Evolutionary conservation across 208 protist genomes (phyloP), one percentile per base, ranked within the genome.

Genomic region (Leishmania braziliensis): DNA sequence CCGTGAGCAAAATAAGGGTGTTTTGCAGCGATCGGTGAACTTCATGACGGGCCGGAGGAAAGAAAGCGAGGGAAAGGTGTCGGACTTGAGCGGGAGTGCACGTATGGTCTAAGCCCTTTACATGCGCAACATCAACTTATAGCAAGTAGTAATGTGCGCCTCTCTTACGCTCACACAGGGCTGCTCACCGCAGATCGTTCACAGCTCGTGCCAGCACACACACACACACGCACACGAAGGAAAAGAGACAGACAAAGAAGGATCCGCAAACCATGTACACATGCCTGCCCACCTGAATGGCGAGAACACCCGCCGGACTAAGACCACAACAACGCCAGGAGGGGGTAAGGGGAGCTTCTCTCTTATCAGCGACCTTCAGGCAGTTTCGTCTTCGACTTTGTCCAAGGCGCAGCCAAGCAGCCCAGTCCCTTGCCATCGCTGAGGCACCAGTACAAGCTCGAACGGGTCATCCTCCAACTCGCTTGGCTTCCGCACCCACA

Each of bases 391-490:
- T 26, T 79, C 66, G n/a, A 91, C 9, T 20, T 87, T 80, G 54
- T 94, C 90, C 73, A 97, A 89, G 6, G 89, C 85, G 83, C 94
- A 96, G 53, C 94, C 94, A 18, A 97, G 86, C 72, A 96, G 83
- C 6, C 94, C 94, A 0, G 74, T 79, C n/a, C 94, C 94, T 0
- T 46, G 48, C 94, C 94, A 96, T 20, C 83, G 83, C 78, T 90
- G 89, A 53, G 92, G 92, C 48, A 96, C 88, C 26, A 97, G 46
- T 36, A 91, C 83, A 8, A 96, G 48, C 74, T 97, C 89, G 3
- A 33, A 60, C 14, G 80, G 84, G 43, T 83, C 77, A 16, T 80
- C 83, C 12, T 84, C 79, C 10, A 58, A 48, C 29, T 88, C 85
- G 20, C 75, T 74, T 0, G 62, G 58, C 54, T 84, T 86, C 36